Evolutionary conservation across 1,284 basidiomycete species (phyloP), one percentile per base, ranked within the genome.

Genomic region (Tilletia indica): DNA sequence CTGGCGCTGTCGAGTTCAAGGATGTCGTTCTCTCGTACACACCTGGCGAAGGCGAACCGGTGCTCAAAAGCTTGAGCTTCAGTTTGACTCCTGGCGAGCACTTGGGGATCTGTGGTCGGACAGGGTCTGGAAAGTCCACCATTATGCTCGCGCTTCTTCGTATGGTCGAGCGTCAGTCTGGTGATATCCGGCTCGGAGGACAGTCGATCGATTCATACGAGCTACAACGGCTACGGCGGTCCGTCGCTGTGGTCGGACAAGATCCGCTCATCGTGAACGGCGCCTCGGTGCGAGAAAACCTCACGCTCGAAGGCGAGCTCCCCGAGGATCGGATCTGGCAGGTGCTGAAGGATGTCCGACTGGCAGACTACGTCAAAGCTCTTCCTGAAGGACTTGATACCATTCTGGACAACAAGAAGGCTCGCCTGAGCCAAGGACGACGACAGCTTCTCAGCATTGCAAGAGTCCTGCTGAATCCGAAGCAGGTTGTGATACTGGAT

Each of bases 401-500:
- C 6, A 34, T 69, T 14, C 42, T 79, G 49, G 61, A 51, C 25
- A 48, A 45, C 3, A 45, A 69, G 42, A 47, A 42, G n/a, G 70
- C 69, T 21, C 71, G 74, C 47, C 75, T 79, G 70, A 78, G 74
- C 38, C 54, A 71, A 0, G 74, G 78, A 6, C 78, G 85, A 78
- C 80, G 82, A 25, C 85, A 86, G 77, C 78, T 85, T 36, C 76
- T 86, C 8, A 80, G 83, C 67, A 69, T 85, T 34, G 88, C 89
- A 0, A 84, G 88, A 58, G 89, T 88, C 0, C 84, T 89, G 68
- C 85, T 88, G 1, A 58, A 58, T 31, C 80, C 87, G 72, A 77
- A 84, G 70, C 86, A 86, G 71, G 88, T 86, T 77, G 85, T 89
- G 34, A 77, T 88, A 3, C 82, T 89, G 58, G 88, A 89, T 77